phyloP scores from a whole-genome alignment of 371 early-diverging fungal genomes.

The Sporodiniella umbellata region DNA sequence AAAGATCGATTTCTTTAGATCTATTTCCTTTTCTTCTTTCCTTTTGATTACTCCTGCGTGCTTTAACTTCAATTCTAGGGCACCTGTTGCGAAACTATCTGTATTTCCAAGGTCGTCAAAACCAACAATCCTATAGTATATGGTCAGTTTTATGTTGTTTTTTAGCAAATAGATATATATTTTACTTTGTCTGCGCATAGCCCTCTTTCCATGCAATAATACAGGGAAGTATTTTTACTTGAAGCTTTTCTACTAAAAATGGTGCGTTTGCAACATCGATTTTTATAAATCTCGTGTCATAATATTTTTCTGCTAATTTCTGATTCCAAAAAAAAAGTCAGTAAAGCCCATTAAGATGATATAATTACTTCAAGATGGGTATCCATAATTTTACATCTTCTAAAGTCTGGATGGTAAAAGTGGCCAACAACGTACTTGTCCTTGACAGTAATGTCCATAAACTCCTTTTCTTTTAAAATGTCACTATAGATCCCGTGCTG shows the following conservation, averaged over 20 bases:
- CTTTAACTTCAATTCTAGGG: conserved; percentile 74
- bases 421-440: conserved; percentile 80
- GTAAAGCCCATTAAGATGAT: no score
- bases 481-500: conserved; percentile 83
- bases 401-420: conserved; percentile 90
- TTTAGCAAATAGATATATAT: no score
- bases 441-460: conserved; percentile 79
- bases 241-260: conserved; percentile 88
- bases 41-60: conserved; percentile 49
- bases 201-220: conserved; percentile 75
- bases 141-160: no score
- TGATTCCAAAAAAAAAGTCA: conserved; percentile 5
- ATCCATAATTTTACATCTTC: conserved; percentile 92
- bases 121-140: conserved; percentile 71
- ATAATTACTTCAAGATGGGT: conserved; percentile 80
- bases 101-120: conserved; percentile 93
- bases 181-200: conserved; percentile 33
- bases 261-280: conserved; percentile 87
- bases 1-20: conserved; percentile 32
- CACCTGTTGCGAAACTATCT: conserved; percentile 79
- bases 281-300: conserved; percentile 83
- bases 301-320: conserved; percentile 74
- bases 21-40: conserved; percentile 11
- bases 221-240: conserved; percentile 88
- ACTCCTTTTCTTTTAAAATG: conserved; percentile 79